A percentile compares a stretch with the other conserved stretches of the same genome.
These are phyloP conservation scores for Pleodorina starrii DNA, from an alignment of 139 green algal genomes.

Conservation along the genomic window DNA sequence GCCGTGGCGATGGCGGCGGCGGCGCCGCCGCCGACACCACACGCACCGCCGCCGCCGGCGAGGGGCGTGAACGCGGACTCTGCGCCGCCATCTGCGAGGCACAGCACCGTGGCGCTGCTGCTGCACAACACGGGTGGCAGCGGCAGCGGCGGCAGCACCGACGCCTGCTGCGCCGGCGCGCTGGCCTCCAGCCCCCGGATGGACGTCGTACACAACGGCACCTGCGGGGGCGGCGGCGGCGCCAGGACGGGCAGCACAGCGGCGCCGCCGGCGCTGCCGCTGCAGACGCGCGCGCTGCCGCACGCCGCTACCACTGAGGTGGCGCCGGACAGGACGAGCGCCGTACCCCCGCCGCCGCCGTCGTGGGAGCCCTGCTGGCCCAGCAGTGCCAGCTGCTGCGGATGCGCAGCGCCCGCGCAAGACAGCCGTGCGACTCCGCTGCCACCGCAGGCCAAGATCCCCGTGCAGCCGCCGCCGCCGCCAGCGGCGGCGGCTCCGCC, in stretches of 20 bases:
- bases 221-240: slow-evolving; percentile 34
- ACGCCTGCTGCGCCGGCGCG: background rate
- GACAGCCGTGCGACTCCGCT: background rate
- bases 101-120: background rate
- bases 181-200: background rate
- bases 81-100: background rate
- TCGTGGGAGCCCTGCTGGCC: background rate
- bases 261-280: slow-evolving; percentile 1
- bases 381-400: background rate
- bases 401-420: background rate
- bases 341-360: background rate
- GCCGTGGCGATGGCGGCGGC: background rate
- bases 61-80: background rate
- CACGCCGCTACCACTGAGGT: background rate
- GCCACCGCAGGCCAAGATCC: background rate
- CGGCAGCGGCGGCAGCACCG: background rate
- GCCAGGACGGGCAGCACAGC: slow-evolving; percentile 9
- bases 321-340: background rate
- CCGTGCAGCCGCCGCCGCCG: background rate
- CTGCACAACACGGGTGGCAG: background rate
- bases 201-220: slow-evolving; percentile 4
- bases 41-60: background rate
- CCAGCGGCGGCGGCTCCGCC: background rate
- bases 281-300: background rate
- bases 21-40: background rate